Conservation (phyloP, 2,329 filamentous ascomycete species). For the Aureobasidium leucospermi region DNA sequence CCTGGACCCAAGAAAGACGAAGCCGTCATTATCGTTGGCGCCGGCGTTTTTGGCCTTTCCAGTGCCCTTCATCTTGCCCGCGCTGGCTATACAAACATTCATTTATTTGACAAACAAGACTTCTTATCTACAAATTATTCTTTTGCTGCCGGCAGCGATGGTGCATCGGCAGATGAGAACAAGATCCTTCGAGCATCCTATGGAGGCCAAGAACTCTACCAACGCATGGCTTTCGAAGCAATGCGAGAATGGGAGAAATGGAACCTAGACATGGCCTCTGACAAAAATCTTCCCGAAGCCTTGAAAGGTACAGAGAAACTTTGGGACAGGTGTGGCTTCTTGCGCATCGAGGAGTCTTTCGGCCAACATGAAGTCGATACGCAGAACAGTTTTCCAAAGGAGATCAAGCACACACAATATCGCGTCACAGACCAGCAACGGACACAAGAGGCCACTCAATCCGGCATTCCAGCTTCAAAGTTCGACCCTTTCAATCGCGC, state of each 20-base stretch:
- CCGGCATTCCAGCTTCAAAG: not conserved
- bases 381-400: constrained; percentile 21
- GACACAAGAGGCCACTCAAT: not conserved
- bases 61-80: constrained; percentile 28
- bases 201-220: constrained; percentile 19
- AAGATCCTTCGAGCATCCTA: constrained; percentile 23
- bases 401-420: constrained; percentile 24
- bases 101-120: constrained; percentile 20
- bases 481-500: constrained; percentile 2
- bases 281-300: not conserved
- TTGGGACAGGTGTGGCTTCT: constrained; percentile 23
- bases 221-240: constrained; percentile 21
- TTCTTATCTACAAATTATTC: constrained; percentile 18
- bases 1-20: not conserved
- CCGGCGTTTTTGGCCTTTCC: constrained; percentile 39
- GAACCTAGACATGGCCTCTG: constrained; percentile 17
- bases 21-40: constrained; percentile 30
- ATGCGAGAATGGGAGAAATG: constrained; percentile 29
- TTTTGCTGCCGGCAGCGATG: constrained; percentile 18
- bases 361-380: constrained; percentile 20
- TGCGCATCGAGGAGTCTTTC: constrained; percentile 18
- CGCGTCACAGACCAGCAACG: constrained; percentile 18
- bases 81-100: constrained; percentile 22
- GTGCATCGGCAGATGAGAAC: constrained; percentile 21
- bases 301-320: constrained; percentile 15